phyloP scores from a whole-genome alignment of 2,329 filamentous ascomycete species.

The Huntiella savannae region DNA sequence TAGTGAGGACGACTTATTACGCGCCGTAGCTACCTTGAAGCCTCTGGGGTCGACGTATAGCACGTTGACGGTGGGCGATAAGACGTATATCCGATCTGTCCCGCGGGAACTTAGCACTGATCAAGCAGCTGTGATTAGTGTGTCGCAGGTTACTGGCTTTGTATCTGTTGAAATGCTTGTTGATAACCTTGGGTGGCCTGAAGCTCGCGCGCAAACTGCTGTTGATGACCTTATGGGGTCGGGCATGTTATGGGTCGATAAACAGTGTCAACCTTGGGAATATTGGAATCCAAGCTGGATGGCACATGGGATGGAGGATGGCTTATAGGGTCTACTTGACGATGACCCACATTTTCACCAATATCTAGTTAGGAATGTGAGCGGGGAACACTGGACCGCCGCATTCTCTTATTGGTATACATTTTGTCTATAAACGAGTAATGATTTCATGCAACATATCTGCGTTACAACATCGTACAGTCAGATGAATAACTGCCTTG shows the following conservation, averaged over 20 bases:
- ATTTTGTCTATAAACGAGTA: too few relatives aligned
- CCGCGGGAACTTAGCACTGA: slow-evolving; percentile 91
- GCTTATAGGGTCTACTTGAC: neutral
- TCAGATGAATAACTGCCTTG: too few relatives aligned
- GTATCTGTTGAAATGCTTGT: slow-evolving; percentile 79
- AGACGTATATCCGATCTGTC: slow-evolving; percentile 76
- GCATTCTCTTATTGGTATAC: too few relatives aligned
- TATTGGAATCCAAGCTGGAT: slow-evolving; percentile 83
- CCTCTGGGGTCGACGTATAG: slow-evolving; percentile 79
- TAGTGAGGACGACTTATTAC: slow-evolving; percentile 79
- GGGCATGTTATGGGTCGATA: slow-evolving; percentile 86
- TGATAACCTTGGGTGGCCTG: slow-evolving; percentile 70
- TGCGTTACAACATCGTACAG: too few relatives aligned
- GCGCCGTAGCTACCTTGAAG: slow-evolving; percentile 70
- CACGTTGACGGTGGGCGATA: slow-evolving; percentile 64
- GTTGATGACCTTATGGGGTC: slow-evolving; percentile 78
- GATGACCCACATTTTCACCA: too few relatives aligned
- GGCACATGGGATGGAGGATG: slow-evolving; percentile 19
- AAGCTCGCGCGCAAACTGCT: slow-evolving; percentile 68
- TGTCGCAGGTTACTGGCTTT: slow-evolving; percentile 73
- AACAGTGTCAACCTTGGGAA: slow-evolving; percentile 60
- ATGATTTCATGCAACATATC: too few relatives aligned
- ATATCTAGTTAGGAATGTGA: neutral
- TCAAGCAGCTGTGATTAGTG: slow-evolving; percentile 81
- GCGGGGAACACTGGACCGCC: neutral